Base-by-base conservation (phyloP, 2,329 filamentous ascomycete genomes). In the Phoma sp. region DNA sequence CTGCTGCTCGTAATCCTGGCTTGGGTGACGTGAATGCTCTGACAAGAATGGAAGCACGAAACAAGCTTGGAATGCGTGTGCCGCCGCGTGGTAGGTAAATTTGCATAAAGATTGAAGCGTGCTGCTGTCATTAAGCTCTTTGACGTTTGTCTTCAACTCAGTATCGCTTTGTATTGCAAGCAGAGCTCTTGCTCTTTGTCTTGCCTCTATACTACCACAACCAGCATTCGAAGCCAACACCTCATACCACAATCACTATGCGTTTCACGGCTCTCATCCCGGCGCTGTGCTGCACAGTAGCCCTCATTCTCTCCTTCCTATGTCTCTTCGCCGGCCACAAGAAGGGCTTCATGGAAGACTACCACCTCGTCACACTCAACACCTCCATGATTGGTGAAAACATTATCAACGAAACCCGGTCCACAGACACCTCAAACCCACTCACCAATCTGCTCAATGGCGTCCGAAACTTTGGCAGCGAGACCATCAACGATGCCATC, bases 241-340 rank as follows among this genome's bases (percentile, higher is more conserved):
- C 10, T n/a, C 39, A 23, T 17, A 30, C 18, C 9, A 15, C 26
- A n/a, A 18, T n/a, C 12, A 51, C 43, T 42, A 83, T 83, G 81
- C 77, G 79, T 29, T 66, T 72, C n/a, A 64, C 75, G 26, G 78
- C 79, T 12, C 59, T 84, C 17, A 62, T 85, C n/a, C 83, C 83
- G 6, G 67, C 80, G 34, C 61, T 80, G 36, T 79, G 81, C 57
- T 78, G 81, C 56, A 76, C 82, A 20, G 80, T 77, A 25, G 83
- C 84, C 3, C 81, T 87, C 33, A 77, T 87, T 17, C 78, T 88
- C 36, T 79, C 80, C 15, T 79, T 87, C 61, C 76, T 87, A 7
- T 85, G 82, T 65, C 76, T 88, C 53, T 87, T 87, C 61, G 85
- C 86, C 1, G 86, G 86, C 30, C 78, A 81, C 30, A 84, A 83